These are phyloP conservation scores for Amaranthus hypochondriacus DNA, from an alignment of 148 eudicot species.

Conservation along the genomic window DNA sequence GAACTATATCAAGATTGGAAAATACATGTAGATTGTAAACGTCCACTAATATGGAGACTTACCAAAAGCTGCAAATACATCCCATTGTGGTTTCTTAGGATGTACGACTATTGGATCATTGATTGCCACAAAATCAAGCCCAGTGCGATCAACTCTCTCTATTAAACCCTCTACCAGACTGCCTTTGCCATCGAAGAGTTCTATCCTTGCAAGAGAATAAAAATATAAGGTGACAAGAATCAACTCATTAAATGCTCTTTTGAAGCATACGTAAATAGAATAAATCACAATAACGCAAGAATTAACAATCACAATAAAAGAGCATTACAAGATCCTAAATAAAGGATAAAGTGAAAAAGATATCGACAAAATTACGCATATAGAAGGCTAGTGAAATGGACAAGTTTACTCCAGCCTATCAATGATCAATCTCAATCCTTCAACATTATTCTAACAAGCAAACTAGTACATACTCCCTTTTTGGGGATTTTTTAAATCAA, in stretches of 20 bases:
- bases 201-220: slow-evolving; percentile 68
- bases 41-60: slow-evolving; percentile 20
- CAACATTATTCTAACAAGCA: background rate
- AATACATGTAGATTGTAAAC: background rate
- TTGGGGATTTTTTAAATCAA: background rate
- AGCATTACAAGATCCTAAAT: background rate
- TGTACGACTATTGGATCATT: slow-evolving; percentile 52
- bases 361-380: background rate
- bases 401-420: background rate
- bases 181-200: slow-evolving; percentile 94
- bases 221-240: slow-evolving; percentile 16
- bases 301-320: background rate
- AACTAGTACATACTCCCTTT: background rate
- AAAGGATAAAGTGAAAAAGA: slow-evolving; percentile 1
- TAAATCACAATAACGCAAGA: background rate
- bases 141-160: slow-evolving; percentile 68
- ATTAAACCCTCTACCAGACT: slow-evolving; percentile 73
- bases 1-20: slow-evolving; percentile 19
- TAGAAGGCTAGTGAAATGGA: background rate
- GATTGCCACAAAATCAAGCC: slow-evolving; percentile 63
- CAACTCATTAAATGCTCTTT: slow-evolving; percentile 12
- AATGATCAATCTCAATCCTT: background rate
- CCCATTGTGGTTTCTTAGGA: slow-evolving; percentile 66
- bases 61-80: slow-evolving; percentile 93
- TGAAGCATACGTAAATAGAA: background rate